phyloP scores from a whole-genome alignment of 441 rosid genomes.

The Erodium texanum region DNA sequence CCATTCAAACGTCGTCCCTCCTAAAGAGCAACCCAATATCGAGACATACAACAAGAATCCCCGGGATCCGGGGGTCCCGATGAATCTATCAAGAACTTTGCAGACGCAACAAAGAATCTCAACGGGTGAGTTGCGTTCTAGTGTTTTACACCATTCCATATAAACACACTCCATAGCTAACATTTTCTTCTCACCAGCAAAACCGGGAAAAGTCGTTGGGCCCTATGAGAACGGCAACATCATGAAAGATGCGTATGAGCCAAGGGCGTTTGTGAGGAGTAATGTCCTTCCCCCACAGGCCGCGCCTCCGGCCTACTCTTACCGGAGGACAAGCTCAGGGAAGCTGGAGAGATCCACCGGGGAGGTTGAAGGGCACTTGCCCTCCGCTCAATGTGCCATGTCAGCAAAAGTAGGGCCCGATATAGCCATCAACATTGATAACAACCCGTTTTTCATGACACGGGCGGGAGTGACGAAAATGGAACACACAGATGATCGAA shows the following conservation, averaged over 20 bases:
- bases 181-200: slow-evolving; percentile 36
- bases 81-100: slow-evolving; percentile 33
- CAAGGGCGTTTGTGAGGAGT: slow-evolving; percentile 50
- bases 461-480: slow-evolving; percentile 47
- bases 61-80: slow-evolving; percentile 38
- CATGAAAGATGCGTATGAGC: slow-evolving; percentile 23
- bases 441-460: slow-evolving; percentile 71
- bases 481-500: slow-evolving; percentile 45
- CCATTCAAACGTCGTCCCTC: slow-evolving; percentile 45
- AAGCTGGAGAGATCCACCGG: slow-evolving; percentile 46
- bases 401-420: slow-evolving; percentile 53
- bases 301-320: slow-evolving; percentile 33
- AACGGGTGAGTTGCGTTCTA: slow-evolving; percentile 34
- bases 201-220: slow-evolving; percentile 56
- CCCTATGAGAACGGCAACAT: slow-evolving; percentile 34
- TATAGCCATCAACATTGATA: slow-evolving; percentile 66
- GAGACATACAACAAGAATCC: slow-evolving; percentile 29
- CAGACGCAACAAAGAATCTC: slow-evolving; percentile 57
- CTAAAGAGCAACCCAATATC: slow-evolving; percentile 37
- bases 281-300: slow-evolving; percentile 36
- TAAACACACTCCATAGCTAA: slow-evolving; percentile 6
- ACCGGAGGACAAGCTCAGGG: slow-evolving; percentile 33
- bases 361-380: slow-evolving; percentile 38
- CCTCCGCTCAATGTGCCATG: slow-evolving; percentile 40
- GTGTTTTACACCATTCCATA: slow-evolving; percentile 1